Conservation (phyloP, 2,329 filamentous ascomycete genomes). For the Mariannaea elegans region DNA sequence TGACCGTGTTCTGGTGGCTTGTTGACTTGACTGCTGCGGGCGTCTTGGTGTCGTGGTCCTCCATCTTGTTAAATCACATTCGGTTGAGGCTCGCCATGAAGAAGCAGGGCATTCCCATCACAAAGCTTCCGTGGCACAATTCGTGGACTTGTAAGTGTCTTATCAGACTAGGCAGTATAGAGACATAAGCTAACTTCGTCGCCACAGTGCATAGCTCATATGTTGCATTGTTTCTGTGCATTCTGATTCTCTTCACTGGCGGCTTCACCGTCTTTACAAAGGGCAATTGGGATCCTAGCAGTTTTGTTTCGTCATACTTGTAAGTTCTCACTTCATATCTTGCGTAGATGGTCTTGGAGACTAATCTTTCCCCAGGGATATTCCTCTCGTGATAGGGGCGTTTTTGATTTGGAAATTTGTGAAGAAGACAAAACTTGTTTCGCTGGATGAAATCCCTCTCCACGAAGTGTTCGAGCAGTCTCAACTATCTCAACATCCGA, state of each 20-base stretch:
- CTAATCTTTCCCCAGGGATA: slow-evolving; percentile 55
- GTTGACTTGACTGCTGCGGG: slow-evolving; percentile 69
- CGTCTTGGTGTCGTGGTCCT: slow-evolving; percentile 70
- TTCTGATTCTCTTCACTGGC: slow-evolving; percentile 74
- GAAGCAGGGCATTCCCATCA: slow-evolving; percentile 60
- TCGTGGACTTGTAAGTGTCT: slow-evolving; percentile 64
- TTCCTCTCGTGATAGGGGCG: slow-evolving; percentile 64
- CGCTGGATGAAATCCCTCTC: slow-evolving; percentile 61
- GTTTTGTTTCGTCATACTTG: slow-evolving; percentile 71
- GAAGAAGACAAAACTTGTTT: slow-evolving; percentile 67
- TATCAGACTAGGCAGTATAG: not conserved
- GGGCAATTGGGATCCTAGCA: slow-evolving; percentile 65
- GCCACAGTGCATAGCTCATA: slow-evolving; percentile 69
- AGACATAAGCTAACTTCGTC: not conserved
- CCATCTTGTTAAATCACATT: slow-evolving; percentile 68
- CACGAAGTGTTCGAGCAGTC: slow-evolving; percentile 53
- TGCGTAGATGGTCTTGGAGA: not conserved
- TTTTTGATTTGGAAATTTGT: slow-evolving; percentile 72
- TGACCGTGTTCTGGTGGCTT: slow-evolving; percentile 74
- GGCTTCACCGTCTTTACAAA: slow-evolving; percentile 71
- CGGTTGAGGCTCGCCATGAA: slow-evolving; percentile 63
- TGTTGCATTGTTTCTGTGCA: slow-evolving; percentile 65
- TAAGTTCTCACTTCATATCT: slow-evolving; percentile 48
- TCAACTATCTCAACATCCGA: not conserved
- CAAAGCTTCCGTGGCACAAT: slow-evolving; percentile 69